phyloP scores from a whole-genome alignment of 495 filamentous ascomycete species.

The Aspergillus hancockii region DNA sequence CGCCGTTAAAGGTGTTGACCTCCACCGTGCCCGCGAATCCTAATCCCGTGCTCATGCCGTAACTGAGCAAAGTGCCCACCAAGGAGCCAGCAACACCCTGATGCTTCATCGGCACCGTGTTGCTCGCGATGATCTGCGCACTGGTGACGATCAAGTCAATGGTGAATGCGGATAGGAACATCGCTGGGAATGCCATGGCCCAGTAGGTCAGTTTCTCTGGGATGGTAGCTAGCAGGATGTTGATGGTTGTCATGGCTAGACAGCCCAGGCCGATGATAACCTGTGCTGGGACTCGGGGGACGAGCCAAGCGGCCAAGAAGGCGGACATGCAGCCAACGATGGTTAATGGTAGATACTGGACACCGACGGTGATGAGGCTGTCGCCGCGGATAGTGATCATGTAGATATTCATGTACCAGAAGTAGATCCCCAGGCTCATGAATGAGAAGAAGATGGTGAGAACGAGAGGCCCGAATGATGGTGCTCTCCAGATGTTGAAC shows the following conservation, averaged over 20 bases:
- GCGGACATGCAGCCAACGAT: neutral
- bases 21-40: neutral
- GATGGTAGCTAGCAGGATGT: neutral
- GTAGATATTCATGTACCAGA: constrained; percentile 1
- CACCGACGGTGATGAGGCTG: neutral
- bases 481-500: neutral
- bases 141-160: neutral
- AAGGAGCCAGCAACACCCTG: neutral
- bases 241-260: constrained; percentile 1
- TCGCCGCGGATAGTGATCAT: neutral
- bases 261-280: neutral
- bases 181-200: neutral
- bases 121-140: neutral
- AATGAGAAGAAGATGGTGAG: neutral
- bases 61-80: neutral
- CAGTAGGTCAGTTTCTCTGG: neutral
- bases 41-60: neutral
- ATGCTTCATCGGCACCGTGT: neutral
- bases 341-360: neutral
- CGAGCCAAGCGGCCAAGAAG: neutral
- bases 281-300: neutral
- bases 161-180: neutral
- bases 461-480: neutral
- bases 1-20: neutral
- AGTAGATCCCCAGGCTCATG: neutral